Conservation (phyloP, 192 early-diverging fungal genomes). For the Mortierella claussenii region DNA sequence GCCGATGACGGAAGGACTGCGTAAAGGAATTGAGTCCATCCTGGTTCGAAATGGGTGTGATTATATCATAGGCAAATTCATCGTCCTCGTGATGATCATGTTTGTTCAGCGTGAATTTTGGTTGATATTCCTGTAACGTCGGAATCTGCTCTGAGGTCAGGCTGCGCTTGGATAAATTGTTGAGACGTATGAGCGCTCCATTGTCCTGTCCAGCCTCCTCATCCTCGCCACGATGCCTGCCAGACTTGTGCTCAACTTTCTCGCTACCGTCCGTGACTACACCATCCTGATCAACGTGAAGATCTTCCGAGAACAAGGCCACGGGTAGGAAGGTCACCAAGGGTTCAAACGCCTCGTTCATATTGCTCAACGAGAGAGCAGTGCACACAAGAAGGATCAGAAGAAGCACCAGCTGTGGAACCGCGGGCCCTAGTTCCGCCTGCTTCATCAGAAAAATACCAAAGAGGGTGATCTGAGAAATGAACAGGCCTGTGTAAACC, state of each 20-base stretch:
- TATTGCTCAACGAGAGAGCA: conserved; percentile 60
- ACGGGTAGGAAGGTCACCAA: conserved; percentile 64
- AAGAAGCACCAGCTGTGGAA: conserved; percentile 57
- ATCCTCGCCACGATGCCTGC: not conserved
- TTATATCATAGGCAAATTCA: too few relatives aligned
- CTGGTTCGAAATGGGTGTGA: too few relatives aligned
- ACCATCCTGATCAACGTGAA: conserved; percentile 34
- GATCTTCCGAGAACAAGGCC: conserved; percentile 39
- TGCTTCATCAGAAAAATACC: conserved; percentile 73
- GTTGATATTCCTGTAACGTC: too few relatives aligned
- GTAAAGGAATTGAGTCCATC: not conserved
- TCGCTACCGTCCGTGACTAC: conserved; percentile 27
- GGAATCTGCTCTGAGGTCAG: not conserved
- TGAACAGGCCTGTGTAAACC: conserved; percentile 74
- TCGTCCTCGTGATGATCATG: not conserved
- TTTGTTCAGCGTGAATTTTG: not conserved
- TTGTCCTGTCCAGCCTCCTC: conserved; percentile 1
- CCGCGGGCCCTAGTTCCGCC: conserved; percentile 35
- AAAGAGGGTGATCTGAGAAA: conserved; percentile 77
- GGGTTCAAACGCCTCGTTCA: conserved; percentile 67
- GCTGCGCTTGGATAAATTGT: conserved; percentile 8
- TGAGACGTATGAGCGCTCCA: conserved; percentile 2
- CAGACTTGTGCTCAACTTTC: not conserved
- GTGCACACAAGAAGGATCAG: conserved; percentile 60
- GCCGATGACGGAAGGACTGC: conserved; percentile 4